These are phyloP conservation scores for Aspergillus kassunensis DNA, from an alignment of 495 filamentous ascomycete genomes.

Conservation along the genomic window DNA sequence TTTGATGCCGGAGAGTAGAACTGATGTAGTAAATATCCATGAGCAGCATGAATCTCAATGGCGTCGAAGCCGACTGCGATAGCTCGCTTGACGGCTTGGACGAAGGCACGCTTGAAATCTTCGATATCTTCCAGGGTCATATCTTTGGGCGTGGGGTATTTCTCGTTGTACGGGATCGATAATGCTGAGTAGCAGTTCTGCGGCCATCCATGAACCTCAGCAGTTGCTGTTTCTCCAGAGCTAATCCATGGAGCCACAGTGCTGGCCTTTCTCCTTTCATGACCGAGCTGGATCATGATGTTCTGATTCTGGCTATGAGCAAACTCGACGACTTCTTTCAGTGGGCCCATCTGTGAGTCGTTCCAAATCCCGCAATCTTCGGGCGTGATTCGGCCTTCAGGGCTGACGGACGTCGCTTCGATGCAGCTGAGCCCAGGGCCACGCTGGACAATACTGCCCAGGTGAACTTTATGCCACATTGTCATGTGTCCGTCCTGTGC, in stretches of 20 bases:
- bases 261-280: conserved; percentile 64
- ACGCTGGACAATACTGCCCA: conserved; percentile 6
- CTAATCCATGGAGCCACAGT: conserved; percentile 50
- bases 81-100: conserved; percentile 42
- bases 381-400: conserved; percentile 62
- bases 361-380: conserved; percentile 60
- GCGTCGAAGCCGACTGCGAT: conserved; percentile 46
- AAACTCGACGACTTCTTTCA: conserved; percentile 55
- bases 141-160: neutral
- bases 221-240: conserved; percentile 25
- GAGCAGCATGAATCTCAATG: conserved; percentile 47
- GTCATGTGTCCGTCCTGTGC: no score
- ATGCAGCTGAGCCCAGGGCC: conserved; percentile 48
- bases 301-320: conserved; percentile 52
- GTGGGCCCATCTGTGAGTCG: conserved; percentile 53
- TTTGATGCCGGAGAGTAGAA: conserved; percentile 59
- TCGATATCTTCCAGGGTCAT: neutral
- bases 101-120: conserved; percentile 22
- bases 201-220: conserved; percentile 57
- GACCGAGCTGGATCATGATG: conserved; percentile 60
- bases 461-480: neutral
- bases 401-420: conserved; percentile 59
- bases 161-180: conserved; percentile 41
- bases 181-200: conserved; percentile 52
- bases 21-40: conserved; percentile 57